Base-by-base conservation (phyloP, 225 moss, liverwort and hornwort genomes). In the Polytrichum formosum region DNA sequence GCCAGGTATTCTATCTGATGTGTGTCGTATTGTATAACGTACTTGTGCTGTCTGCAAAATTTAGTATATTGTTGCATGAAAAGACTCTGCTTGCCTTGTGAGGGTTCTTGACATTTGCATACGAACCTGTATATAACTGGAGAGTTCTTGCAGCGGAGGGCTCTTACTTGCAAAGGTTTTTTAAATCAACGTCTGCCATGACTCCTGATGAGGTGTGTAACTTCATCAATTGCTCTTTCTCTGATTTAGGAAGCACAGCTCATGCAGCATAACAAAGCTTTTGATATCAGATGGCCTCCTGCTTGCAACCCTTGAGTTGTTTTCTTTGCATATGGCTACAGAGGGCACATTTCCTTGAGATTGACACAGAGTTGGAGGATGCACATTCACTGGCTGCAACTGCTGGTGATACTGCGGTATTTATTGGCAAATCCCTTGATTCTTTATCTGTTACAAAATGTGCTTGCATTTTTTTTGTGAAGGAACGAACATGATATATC, bases 391-490 rank as follows among this genome's bases (percentile, higher is more conserved):
- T 85, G 75, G 92, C 95, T 80, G 95, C 91, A 21, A 79, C 79
- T 65, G 83, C 83, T 72, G 92, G 95, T 31, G 92, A 95, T 72
- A 91, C 93, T 56, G 54, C 85, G 74, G 93, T 93, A 91, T 79
- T 77, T 23, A 4, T 33, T 37, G 18, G 56, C 31, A 20, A 5
- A 33, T 4, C 16, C 21, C 10, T 46, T 46, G 66, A 31, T 66
- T 7, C 46, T 66, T n/a, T 19, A 0, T 10, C 22, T 46, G n/a
- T 53, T 4, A 18, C 26, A 54, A 31, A 33, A 8, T 27, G 2
- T 56, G 1, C 55, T 26, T 28, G 6, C 5, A 16, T 53, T 1
- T 56, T 56, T 6, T 29, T 56, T 54, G 16, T 26, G 20, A 62
- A 56, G 26, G 23, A 55, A 37, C 1, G 54, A n/a, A 55, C 17